Evolutionary conservation across 2,329 filamentous ascomycete species (phyloP).

Genomic region (Ophiocordyceps australis): DNA sequence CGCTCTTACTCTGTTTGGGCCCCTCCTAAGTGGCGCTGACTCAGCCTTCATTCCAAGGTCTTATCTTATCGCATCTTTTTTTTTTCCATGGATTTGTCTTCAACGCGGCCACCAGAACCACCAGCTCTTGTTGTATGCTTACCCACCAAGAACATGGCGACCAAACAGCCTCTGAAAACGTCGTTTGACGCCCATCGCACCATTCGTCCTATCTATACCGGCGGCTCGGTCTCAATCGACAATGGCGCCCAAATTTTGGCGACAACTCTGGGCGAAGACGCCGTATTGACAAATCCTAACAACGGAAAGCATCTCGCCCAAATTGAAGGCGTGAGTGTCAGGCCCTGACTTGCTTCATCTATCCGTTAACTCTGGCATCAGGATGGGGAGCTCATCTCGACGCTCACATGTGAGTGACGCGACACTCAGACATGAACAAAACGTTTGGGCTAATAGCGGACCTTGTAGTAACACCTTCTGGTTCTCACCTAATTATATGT

Average conservation of each 20-base stretch:
- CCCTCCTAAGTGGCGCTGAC: constrained; percentile 1
- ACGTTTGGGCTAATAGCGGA: constrained; percentile 5
- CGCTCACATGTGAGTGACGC: constrained; percentile 36
- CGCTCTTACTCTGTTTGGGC: too few relatives aligned
- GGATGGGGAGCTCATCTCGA: constrained; percentile 69
- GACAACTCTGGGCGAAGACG: constrained; percentile 84
- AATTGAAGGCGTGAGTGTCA: constrained; percentile 60
- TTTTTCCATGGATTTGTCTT: neutral
- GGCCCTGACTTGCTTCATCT: too few relatives aligned
- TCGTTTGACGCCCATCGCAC: constrained; percentile 74
- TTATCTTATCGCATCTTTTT: constrained; percentile 2
- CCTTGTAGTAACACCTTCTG: constrained; percentile 74
- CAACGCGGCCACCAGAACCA: too few relatives aligned
- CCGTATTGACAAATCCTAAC: constrained; percentile 65
- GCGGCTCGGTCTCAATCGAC: constrained; percentile 72
- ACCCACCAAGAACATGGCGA: constrained; percentile 25
- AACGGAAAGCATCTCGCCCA: constrained; percentile 68
- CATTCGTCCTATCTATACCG: constrained; percentile 86
- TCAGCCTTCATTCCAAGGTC: neutral
- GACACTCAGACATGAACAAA: too few relatives aligned
- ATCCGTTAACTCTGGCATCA: constrained; percentile 10
- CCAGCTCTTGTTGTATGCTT: too few relatives aligned
- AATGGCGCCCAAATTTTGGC: constrained; percentile 67
- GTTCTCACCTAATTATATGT: constrained; percentile 75
- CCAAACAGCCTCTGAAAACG: constrained; percentile 52